A percentile compares a stretch with the other conserved stretches of the same genome.
Evolutionary conservation across 2,329 filamentous ascomycete genomes (phyloP).

Genomic region (Bipolaris zeicola): DNA sequence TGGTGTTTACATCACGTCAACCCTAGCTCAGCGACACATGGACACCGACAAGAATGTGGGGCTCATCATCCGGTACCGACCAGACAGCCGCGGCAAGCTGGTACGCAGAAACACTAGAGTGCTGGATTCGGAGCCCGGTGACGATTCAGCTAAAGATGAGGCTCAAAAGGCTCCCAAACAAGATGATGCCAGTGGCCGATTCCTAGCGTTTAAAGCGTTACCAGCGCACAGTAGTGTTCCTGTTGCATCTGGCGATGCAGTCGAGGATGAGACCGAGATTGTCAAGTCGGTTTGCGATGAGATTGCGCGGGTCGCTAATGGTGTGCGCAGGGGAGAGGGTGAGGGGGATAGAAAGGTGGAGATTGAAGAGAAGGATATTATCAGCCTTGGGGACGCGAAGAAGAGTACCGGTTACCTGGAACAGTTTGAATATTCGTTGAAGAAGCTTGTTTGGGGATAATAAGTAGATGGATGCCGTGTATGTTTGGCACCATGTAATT

Average conservation of each 20-base stretch:
- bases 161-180: slow-evolving; percentile 25
- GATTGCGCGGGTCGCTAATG: slow-evolving; percentile 70
- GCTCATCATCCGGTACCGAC: slow-evolving; percentile 77
- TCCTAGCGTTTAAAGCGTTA: slow-evolving; percentile 63
- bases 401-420: slow-evolving; percentile 85
- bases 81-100: slow-evolving; percentile 71
- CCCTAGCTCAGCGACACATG: slow-evolving; percentile 75
- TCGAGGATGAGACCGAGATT: slow-evolving; percentile 58
- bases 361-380: slow-evolving; percentile 71
- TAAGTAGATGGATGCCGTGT: neutral
- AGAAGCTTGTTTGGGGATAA: slow-evolving; percentile 84
- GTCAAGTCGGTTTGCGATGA: slow-evolving; percentile 73
- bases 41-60: slow-evolving; percentile 84
- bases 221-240: slow-evolving; percentile 54
- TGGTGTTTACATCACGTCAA: slow-evolving; percentile 90
- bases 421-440: slow-evolving; percentile 85
- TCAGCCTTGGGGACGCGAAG: slow-evolving; percentile 82
- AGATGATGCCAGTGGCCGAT: slow-evolving; percentile 33
- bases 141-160: slow-evolving; percentile 17
- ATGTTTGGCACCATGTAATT: too few relatives aligned
- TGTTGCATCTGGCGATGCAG: slow-evolving; percentile 27
- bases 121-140: slow-evolving; percentile 58
- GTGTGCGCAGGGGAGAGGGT: slow-evolving; percentile 53
- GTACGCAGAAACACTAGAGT: slow-evolving; percentile 85
- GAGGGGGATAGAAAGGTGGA: slow-evolving; percentile 40